Evolutionary conservation across 1,139 yeast genomes (phyloP).

Genomic region (Saccharomycopsis hybrid): DNA sequence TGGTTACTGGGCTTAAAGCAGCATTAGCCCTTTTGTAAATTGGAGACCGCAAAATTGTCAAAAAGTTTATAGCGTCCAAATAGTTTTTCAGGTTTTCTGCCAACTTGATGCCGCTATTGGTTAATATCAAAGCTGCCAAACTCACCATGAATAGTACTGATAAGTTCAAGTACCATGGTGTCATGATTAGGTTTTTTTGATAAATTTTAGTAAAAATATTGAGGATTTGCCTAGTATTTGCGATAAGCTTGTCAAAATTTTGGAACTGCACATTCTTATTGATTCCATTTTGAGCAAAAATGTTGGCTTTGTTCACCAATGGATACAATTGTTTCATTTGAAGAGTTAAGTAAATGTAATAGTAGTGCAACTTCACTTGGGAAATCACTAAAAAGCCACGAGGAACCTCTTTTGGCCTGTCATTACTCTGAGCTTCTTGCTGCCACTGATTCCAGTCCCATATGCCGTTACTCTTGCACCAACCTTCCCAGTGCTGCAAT

Average conservation of each 20-base stretch:
- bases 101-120: constrained; percentile 35
- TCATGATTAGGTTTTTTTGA: constrained; percentile 32
- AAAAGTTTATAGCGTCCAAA: constrained; percentile 25
- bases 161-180: constrained; percentile 54
- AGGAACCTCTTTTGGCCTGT: constrained; percentile 13
- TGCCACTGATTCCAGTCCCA: not conserved
- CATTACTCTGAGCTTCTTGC: constrained; percentile 21
- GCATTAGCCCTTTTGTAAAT: constrained; percentile 29
- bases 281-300: constrained; percentile 2
- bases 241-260: constrained; percentile 29
- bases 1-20: constrained; percentile 7
- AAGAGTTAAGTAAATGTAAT: constrained; percentile 34
- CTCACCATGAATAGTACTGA: constrained; percentile 44
- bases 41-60: constrained; percentile 23
- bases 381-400: constrained; percentile 27
- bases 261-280: constrained; percentile 5
- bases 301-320: constrained; percentile 29
- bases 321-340: constrained; percentile 36
- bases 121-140: constrained; percentile 38
- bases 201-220: constrained; percentile 33
- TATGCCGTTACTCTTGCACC: constrained; percentile 17
- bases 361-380: constrained; percentile 38
- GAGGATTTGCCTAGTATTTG: constrained; percentile 34
- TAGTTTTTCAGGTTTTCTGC: constrained; percentile 24
- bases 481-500: constrained; percentile 24